Evolutionary conservation across 371 early-diverging fungal species (phyloP), one percentile per base, ranked within the genome.

Genomic region (Lichtheimia ramosa): DNA sequence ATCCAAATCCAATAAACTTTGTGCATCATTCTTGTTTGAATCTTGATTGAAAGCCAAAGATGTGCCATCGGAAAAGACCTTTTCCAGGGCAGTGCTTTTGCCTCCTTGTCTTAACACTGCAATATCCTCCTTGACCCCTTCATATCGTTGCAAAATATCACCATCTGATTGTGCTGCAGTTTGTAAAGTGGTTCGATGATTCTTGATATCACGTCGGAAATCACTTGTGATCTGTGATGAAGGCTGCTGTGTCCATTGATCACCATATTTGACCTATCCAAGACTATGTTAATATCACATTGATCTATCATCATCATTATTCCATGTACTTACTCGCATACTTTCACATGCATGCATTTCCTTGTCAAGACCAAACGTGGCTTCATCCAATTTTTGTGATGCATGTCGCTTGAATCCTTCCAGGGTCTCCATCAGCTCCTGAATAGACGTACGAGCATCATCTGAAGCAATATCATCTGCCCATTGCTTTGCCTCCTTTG

Each of bases 341-440:
- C 70, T 74, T 56, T 95, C 95, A 66, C 92, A 93, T 21, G 88
- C 94, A 55, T 83, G 82, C 74, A 92, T 93, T 77, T 96, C 96
- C 50, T 89, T 86, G 60, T 94, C 96, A 54, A 96, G 63, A 24
- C 72, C 59, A 51, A 87, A 56, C 1, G 81, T 79, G 8, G 83
- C 68, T 18, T 90, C 85, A 66, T 89, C 88, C 51, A 96, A 72
- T 8, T 69, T 61, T 15, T 87, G 87, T 48, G 66, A 79, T 2
- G 88, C 83, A 43, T 82, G 76, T 7, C 62, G 59, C 65, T 89
- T 90, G 54, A 86, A 62, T 0, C 81, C 73, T 52, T 89, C 86
- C 21, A 95, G 60, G 0, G 77, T 66, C 4, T 74, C 71, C 5
- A 88, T 56, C 27, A 92, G 52, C 14, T 88, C 88, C 12, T 78